Evolutionary conservation across 2,329 filamentous ascomycete species (phyloP), one percentile per base, ranked within the genome.

Genomic region (Apiospora phragmitis): DNA sequence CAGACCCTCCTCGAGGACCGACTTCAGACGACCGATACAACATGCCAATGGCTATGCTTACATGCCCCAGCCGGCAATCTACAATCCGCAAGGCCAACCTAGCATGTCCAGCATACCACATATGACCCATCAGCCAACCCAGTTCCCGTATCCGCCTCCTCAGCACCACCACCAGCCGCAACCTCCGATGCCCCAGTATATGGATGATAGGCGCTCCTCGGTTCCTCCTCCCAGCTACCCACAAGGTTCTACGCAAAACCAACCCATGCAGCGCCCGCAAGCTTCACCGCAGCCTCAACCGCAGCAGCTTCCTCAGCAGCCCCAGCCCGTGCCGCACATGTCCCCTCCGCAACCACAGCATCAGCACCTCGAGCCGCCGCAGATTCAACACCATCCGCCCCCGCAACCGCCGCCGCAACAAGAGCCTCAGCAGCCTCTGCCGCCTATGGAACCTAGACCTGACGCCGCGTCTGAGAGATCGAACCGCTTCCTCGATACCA

Each of bases 61-160:
- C 79, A 94, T 97, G 86, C 91, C 93, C 3, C 94, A 96, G 73
- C 93, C 93, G 49, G 90, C 93, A 43, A 94, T 97, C 75, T 97
- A 97, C 82, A 94, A 94, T 76, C 90, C 90, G 12, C 92, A 86
- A 71, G 83, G 82, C 70, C 77, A 79, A 35, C 32, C 49, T 38
- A 41, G 32, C 26, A 69, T 70, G 69, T 79, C 83, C 43, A 81
- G 80, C 55, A 83, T 85, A 76, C 83, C 81, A 38, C 84, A 85
- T 69, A 76, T 75, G 21, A 76, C 77, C 11, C 75, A 41, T 71
- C 79, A 79, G 42, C 81, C 75, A 71, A 76, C 74, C 62, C 80
- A 79, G 70, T 74, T 78, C 72, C 81, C 83, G 69, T 81, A 77
- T 16, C 78, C 74, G 16, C 76, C 75, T 21, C 72, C 75, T 26